Conservation (phyloP, 2,329 filamentous ascomycete genomes). For the Penicillium fuscoglaucum region DNA sequence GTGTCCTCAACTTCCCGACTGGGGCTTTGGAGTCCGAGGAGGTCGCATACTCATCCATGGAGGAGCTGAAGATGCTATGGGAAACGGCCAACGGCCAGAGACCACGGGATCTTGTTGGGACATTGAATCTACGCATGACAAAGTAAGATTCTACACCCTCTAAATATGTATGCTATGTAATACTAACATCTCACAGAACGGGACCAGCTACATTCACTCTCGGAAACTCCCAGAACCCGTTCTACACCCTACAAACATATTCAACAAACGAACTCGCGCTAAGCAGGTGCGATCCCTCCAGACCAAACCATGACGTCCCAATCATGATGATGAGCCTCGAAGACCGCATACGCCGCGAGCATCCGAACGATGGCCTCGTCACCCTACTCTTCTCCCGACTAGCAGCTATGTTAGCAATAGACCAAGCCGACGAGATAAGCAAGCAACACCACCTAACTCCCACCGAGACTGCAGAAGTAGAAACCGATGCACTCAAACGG, state of each 20-base stretch:
- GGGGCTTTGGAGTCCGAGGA: conserved; percentile 37
- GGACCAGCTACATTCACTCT: conserved; percentile 47
- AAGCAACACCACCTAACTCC: conserved; percentile 43
- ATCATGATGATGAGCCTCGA: conserved; percentile 48
- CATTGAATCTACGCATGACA: conserved; percentile 44
- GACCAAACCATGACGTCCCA: conserved; percentile 42
- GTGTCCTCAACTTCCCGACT: conserved; percentile 44
- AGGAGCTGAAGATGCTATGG: conserved; percentile 46
- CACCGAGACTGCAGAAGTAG: conserved; percentile 43
- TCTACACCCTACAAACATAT: conserved; percentile 48
- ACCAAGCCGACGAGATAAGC: conserved; percentile 45
- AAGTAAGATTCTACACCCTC: conserved; percentile 34
- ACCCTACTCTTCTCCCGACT: conserved; percentile 51
- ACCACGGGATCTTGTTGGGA: conserved; percentile 31
- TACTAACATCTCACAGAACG: conserved; percentile 28
- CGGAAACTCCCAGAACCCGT: conserved; percentile 42
- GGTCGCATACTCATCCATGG: conserved; percentile 39
- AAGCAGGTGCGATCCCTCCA: conserved; percentile 44
- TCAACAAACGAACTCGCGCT: conserved; percentile 46
- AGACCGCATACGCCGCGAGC: conserved; percentile 37
- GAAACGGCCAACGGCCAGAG: conserved; percentile 49
- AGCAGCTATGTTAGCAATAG: conserved; percentile 51
- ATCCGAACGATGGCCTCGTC: conserved; percentile 46
- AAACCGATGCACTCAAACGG: conserved; percentile 46
- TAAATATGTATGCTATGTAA: neutral